A percentile compares a stretch with the other conserved stretches of the same genome.
These are phyloP conservation scores for Salisapilia sapeloensis DNA, from an alignment of 352 stramenopile genomes.

Conservation along the genomic window DNA sequence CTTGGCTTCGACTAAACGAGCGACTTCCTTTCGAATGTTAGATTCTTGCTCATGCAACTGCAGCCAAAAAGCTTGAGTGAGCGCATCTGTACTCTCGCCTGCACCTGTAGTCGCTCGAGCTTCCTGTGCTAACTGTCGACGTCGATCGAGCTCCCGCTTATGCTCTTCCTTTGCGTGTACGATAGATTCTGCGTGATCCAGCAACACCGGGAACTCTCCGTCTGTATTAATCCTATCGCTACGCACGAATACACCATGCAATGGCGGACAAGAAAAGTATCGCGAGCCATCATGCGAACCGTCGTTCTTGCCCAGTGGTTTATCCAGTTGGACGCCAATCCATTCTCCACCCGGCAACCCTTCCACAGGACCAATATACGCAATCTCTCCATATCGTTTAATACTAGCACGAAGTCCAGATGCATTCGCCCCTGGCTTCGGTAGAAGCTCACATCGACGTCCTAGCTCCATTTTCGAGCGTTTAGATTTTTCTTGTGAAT, in stretches of 20 bases:
- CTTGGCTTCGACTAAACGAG: conserved; percentile 37
- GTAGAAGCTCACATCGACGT: conserved; percentile 37
- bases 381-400: conserved; percentile 49
- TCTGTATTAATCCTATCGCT: conserved; percentile 31
- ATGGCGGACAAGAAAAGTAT: conserved; percentile 42
- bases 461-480: conserved; percentile 15
- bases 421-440: conserved; percentile 5
- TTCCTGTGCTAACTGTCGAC: conserved; percentile 8
- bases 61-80: conserved; percentile 46
- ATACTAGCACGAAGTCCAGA: conserved; percentile 30
- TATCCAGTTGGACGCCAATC: conserved; percentile 56
- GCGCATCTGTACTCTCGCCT: conserved; percentile 25
- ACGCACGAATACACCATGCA: conserved; percentile 54
- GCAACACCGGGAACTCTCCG: conserved; percentile 31
- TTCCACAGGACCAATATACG: conserved; percentile 31
- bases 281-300: conserved; percentile 20
- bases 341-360: conserved; percentile 40
- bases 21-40: conserved; percentile 24
- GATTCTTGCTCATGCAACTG: conserved; percentile 33
- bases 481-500: too few relatives aligned
- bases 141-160: conserved; percentile 16
- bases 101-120: conserved; percentile 9
- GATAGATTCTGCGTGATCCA: conserved; percentile 30
- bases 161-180: conserved; percentile 27
- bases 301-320: conserved; percentile 62